These are phyloP conservation scores for Candida oleophila DNA, from an alignment of 805 yeast species.

Conservation along the genomic window DNA sequence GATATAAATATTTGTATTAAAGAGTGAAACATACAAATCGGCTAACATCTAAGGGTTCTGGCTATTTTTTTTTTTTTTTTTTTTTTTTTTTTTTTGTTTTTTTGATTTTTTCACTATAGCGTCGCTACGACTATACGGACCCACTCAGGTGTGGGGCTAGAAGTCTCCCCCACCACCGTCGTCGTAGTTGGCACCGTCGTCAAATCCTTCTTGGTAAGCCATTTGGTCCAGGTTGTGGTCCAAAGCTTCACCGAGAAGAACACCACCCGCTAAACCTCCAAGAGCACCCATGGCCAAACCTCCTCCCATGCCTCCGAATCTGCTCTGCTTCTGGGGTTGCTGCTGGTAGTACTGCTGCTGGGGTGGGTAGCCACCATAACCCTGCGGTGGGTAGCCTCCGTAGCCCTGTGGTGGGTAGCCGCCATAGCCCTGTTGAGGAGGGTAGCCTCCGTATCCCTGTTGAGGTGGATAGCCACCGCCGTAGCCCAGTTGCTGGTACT, in stretches of 20 bases:
- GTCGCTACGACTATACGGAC: too few species aligned
- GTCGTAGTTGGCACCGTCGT: conserved; percentile 25
- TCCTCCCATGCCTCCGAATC: conserved; percentile 49
- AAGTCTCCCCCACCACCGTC: conserved; percentile 23
- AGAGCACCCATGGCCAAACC: conserved; percentile 52
- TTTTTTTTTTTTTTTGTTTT: too few species aligned
- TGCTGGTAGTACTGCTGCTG: conserved; percentile 27
- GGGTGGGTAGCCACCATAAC: conserved; percentile 31
- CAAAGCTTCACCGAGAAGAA: conserved; percentile 48
- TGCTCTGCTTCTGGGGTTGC: conserved; percentile 21
- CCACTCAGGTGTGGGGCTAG: too few species aligned
- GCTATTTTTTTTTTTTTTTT: too few species aligned
- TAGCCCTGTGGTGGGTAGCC: conserved; percentile 23
- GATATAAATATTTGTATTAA: too few species aligned
- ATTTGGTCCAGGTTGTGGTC: conserved; percentile 22
- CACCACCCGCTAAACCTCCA: conserved; percentile 63
- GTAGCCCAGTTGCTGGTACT: conserved; percentile 13
- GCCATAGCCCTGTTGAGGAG: conserved; percentile 24
- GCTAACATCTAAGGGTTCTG: too few species aligned
- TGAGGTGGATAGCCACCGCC: conserved; percentile 19
- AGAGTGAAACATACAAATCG: too few species aligned
- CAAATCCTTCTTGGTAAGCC: conserved; percentile 35
- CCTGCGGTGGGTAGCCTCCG: conserved; percentile 19
- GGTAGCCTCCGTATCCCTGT: conserved; percentile 26
- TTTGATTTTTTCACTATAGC: neutral